Percentiles rank a stretch among this genome's conserved stretches.
phyloP scores from a whole-genome alignment of 371 early-diverging fungal genomes.

The Mucor racemosus region DNA sequence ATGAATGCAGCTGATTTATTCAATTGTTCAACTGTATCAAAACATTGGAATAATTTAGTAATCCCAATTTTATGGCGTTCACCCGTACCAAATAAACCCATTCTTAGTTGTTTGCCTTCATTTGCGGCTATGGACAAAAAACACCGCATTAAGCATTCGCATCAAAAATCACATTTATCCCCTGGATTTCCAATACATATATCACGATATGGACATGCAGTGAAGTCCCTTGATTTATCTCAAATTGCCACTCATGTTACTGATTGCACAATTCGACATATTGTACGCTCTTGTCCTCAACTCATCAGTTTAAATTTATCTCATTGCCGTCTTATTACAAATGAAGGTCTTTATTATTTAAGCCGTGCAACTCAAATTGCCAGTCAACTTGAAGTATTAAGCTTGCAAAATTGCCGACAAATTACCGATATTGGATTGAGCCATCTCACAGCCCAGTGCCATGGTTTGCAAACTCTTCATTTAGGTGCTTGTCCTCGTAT shows the following conservation, averaged over 20 bases:
- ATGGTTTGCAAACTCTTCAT: constrained; percentile 22
- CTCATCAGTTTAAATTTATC: constrained; percentile 24
- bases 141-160: constrained; percentile 15
- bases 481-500: constrained; percentile 33
- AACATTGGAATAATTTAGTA: constrained; percentile 39
- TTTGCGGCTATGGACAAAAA: constrained; percentile 15
- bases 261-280: constrained; percentile 36
- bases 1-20: constrained; percentile 24
- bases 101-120: constrained; percentile 29
- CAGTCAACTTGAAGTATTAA: constrained; percentile 27
- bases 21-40: constrained; percentile 36
- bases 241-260: constrained; percentile 24
- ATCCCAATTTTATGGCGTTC: constrained; percentile 47
- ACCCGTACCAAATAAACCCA: constrained; percentile 26
- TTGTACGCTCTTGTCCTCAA: constrained; percentile 30
- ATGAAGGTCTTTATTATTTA: constrained; percentile 26
- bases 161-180: constrained; percentile 19
- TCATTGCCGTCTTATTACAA: constrained; percentile 28
- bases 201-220: constrained; percentile 34
- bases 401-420: constrained; percentile 36
- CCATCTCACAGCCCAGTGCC: constrained; percentile 23
- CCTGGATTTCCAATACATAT: constrained; percentile 34
- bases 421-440: constrained; percentile 35
- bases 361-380: constrained; percentile 22
- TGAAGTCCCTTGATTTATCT: constrained; percentile 31